These are phyloP conservation scores for Cnidoscolus chayamansa DNA, from an alignment of 441 rosid species.

Conservation along the genomic window DNA sequence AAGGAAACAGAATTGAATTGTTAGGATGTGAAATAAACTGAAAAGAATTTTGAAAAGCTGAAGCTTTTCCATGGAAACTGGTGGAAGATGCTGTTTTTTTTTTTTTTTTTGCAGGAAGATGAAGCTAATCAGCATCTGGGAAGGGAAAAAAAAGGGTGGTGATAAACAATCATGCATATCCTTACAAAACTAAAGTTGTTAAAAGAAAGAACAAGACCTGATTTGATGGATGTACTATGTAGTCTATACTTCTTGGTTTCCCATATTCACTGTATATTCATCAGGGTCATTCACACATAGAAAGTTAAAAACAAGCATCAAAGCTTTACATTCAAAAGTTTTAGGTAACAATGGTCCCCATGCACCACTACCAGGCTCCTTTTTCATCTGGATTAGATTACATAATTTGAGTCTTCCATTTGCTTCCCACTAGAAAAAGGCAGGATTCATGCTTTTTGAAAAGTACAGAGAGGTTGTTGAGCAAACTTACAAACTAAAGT, in stretches of 20 bases:
- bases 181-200: not conserved
- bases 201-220: not conserved
- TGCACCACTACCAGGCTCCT: not conserved
- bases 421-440: not conserved
- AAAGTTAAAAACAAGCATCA: not conserved
- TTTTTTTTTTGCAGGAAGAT: not conserved
- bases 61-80: slow-evolving; percentile 27
- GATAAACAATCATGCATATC: not conserved
- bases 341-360: slow-evolving; percentile 8
- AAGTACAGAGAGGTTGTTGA: not conserved
- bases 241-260: not conserved
- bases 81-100: not conserved
- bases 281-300: not conserved
- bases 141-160: not conserved
- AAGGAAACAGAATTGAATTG: slow-evolving; percentile 3
- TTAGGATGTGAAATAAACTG: not conserved
- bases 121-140: not conserved
- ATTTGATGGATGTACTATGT: not conserved
- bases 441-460: not conserved
- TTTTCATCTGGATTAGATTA: not conserved
- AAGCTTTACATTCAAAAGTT: not conserved
- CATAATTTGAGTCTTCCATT: not conserved
- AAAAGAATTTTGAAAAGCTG: not conserved
- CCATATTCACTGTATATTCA: not conserved
- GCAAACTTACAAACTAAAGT: too few relatives aligned